phyloP scores from a whole-genome alignment of 345 rosid genomes.

The Reutealis trisperma region DNA sequence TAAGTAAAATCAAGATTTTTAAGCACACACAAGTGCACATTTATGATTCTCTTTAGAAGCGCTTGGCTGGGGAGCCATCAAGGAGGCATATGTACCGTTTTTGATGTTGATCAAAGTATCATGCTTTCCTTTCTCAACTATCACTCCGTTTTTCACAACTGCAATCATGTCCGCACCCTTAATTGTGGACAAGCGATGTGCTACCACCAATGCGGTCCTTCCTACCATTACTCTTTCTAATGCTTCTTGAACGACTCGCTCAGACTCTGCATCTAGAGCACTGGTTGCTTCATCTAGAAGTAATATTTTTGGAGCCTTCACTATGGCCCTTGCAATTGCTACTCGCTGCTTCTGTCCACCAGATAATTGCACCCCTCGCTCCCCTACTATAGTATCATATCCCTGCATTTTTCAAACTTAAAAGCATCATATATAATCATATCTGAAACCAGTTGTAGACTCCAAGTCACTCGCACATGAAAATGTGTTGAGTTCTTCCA shows the following conservation, averaged over 20 bases:
- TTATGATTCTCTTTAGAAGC: not conserved
- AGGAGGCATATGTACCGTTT: constrained; percentile 6
- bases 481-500: not conserved
- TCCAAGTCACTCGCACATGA: not conserved
- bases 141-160: constrained; percentile 12
- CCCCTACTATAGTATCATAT: constrained; percentile 1
- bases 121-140: constrained; percentile 12
- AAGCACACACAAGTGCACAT: not conserved
- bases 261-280: constrained; percentile 37
- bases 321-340: constrained; percentile 14
- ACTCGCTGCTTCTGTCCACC: constrained; percentile 18
- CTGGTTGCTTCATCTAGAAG: constrained; percentile 42
- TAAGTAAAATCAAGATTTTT: not conserved
- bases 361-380: constrained; percentile 10
- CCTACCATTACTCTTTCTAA: constrained; percentile 30
- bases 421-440: not conserved
- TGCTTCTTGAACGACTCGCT: constrained; percentile 39
- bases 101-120: not conserved
- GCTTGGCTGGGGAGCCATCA: constrained; percentile 9
- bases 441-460: not conserved
- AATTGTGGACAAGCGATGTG: constrained; percentile 24
- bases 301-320: constrained; percentile 14
- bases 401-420: constrained; percentile 1
- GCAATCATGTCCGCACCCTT: constrained; percentile 1
- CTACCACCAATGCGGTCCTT: constrained; percentile 29